Evolutionary conservation across 2,329 filamentous ascomycete genomes (phyloP).

Genomic region (Aspergillus pseudotamarii): DNA sequence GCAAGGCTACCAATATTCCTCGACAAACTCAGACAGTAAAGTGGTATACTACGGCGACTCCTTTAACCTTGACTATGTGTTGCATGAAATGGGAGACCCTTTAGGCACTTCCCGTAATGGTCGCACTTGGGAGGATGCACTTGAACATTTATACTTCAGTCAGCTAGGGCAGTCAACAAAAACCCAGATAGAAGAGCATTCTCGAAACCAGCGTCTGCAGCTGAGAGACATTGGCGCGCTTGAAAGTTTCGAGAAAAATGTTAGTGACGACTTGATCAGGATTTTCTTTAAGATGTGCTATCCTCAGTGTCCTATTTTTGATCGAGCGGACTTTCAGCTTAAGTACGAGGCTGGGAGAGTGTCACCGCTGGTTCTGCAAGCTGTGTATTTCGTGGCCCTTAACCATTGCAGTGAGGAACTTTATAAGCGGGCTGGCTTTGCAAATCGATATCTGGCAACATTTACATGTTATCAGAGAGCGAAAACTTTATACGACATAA

Average conservation of each 20-base stretch:
- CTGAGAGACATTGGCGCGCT: slow-evolving; percentile 8
- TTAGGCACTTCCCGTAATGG: not conserved
- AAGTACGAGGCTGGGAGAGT: slow-evolving; percentile 2
- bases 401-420: not conserved
- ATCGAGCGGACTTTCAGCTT: slow-evolving; percentile 6
- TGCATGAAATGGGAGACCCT: slow-evolving; percentile 1
- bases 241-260: not conserved
- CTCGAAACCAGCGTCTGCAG: not conserved
- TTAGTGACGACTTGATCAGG: not conserved
- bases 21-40: not conserved
- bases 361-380: slow-evolving; percentile 11
- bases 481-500: slow-evolving; percentile 10
- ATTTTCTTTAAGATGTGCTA: slow-evolving; percentile 6
- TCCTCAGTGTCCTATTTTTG: slow-evolving; percentile 1
- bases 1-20: not conserved
- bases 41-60: slow-evolving; percentile 13
- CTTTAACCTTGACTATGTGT: slow-evolving; percentile 13
- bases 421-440: not conserved
- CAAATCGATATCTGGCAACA: not conserved
- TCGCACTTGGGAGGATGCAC: not conserved
- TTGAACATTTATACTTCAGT: slow-evolving; percentile 7
- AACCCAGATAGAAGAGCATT: slow-evolving; percentile 7
- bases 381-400: not conserved
- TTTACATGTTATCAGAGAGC: slow-evolving; percentile 2
- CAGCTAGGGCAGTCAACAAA: slow-evolving; percentile 8